Percentiles rank a stretch among this genome's conserved stretches.
Conservation (phyloP, 192 early-diverging fungal species). For the Coemansia sp. region DNA sequence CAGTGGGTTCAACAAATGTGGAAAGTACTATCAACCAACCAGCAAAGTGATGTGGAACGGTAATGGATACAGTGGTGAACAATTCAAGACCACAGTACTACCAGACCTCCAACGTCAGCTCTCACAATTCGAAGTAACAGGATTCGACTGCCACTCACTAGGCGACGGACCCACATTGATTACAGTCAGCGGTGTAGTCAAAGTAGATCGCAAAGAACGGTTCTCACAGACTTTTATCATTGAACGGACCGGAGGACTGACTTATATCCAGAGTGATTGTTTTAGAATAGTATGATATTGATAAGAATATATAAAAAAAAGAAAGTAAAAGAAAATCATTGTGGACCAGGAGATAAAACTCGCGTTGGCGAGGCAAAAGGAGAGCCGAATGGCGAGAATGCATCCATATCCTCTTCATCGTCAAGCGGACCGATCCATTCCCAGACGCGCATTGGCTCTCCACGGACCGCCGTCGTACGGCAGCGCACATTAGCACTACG, state of each 20-base stretch:
- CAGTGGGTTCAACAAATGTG: constrained; percentile 7
- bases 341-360: neutral
- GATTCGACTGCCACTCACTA: constrained; percentile 26
- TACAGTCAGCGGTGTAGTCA: constrained; percentile 17
- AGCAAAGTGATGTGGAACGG: constrained; percentile 46
- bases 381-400: neutral
- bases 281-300: constrained; percentile 36
- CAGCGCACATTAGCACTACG: constrained; percentile 61
- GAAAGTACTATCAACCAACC: constrained; percentile 33
- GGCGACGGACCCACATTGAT: constrained; percentile 10
- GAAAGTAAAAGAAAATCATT: neutral
- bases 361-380: constrained; percentile 18
- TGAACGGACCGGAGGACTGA: constrained; percentile 9
- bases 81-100: constrained; percentile 21
- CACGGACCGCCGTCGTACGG: constrained; percentile 56
- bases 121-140: constrained; percentile 16
- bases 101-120: constrained; percentile 18
- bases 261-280: constrained; percentile 39
- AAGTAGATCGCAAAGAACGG: constrained; percentile 18
- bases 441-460: constrained; percentile 64
- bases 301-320: neutral
- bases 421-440: constrained; percentile 62
- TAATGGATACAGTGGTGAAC: constrained; percentile 12
- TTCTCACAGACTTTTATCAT: constrained; percentile 40
- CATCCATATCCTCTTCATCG: constrained; percentile 22